Evolutionary conservation across 1,284 basidiomycete genomes (phyloP).

Genomic region (Cutaneotrichosporon cavernicola): DNA sequence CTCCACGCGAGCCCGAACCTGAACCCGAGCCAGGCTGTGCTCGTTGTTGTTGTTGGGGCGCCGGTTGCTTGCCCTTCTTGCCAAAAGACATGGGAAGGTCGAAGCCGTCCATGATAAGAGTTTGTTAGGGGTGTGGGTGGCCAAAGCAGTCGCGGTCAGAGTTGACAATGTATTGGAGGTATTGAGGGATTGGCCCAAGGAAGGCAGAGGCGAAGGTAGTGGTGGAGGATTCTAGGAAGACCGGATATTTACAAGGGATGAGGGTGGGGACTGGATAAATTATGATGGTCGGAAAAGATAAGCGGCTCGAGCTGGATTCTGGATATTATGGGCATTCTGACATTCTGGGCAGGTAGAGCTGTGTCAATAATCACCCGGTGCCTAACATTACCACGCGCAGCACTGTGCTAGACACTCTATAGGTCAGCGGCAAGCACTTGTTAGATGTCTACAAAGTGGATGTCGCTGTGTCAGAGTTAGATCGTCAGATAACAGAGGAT

Average conservation of each 20-base stretch:
- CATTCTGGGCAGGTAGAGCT: not conserved
- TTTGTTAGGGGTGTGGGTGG: not conserved
- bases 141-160: slow-evolving; percentile 1
- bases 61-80: slow-evolving; percentile 25
- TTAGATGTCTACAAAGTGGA: no score
- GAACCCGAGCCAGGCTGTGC: not conserved
- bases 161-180: not conserved
- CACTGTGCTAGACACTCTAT: no score
- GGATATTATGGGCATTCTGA: not conserved
- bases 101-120: slow-evolving; percentile 32
- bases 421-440: no score
- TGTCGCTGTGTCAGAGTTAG: no score
- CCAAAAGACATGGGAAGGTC: slow-evolving; percentile 42
- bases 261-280: not conserved
- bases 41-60: not conserved
- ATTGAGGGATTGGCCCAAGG: not conserved
- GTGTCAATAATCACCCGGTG: not conserved
- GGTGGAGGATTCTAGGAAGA: not conserved
- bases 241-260: not conserved
- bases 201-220: not conserved
- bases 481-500: no score
- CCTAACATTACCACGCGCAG: not conserved
- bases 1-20: slow-evolving; percentile 18
- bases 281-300: not conserved
- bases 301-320: not conserved